Evolutionary conservation across 1,284 basidiomycete genomes (phyloP), one percentile per base, ranked within the genome.

Genomic region (Pascua sp.): DNA sequence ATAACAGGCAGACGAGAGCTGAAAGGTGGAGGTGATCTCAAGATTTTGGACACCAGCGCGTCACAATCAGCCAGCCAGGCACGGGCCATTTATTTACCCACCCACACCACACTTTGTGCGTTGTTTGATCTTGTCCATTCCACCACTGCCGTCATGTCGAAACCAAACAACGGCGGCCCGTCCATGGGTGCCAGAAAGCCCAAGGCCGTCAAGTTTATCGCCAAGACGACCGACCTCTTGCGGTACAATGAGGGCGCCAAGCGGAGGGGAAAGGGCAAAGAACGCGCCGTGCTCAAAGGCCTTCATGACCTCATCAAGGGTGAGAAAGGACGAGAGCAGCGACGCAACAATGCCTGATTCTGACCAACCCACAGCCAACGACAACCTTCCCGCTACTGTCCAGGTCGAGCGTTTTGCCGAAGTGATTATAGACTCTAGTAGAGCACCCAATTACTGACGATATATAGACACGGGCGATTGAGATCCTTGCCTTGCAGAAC

Each of bases 361-460:
- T 47, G 51, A 42, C 49, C 62, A 41, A 58, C 43, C 5, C 7
- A 10, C 51, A 86, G 85, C 81, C 48, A 77, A 82, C 70, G 79
- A 81, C 51, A 81, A 81, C 7, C 74, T 95, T 7, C 90, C 91
- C 0, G 81, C 83, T 16, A 82, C 86, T 0, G 81, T 96, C 47
- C 88, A 93, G 67, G 87, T 94, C 10, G 91, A 94, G 69, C 86
- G 83, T 67, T 95, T 95, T 70, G 83, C 87, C 11, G 86, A 93
- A 80, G 91, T 90, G 46, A 12, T 79, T 47, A 5, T 42, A 24
- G 12, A 9, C 15, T 32, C n/a, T 18, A 16, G 12, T 38, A 12
- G 8, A 2, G 0, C 11, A n/a, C 9, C 15, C 53, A 40, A 12
- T 42, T 42, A 36, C 48, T 42, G 32, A 38, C 45, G 11, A 44